Conservation (phyloP, 768 basidiomycete genomes). For the Daedalea quercina region DNA sequence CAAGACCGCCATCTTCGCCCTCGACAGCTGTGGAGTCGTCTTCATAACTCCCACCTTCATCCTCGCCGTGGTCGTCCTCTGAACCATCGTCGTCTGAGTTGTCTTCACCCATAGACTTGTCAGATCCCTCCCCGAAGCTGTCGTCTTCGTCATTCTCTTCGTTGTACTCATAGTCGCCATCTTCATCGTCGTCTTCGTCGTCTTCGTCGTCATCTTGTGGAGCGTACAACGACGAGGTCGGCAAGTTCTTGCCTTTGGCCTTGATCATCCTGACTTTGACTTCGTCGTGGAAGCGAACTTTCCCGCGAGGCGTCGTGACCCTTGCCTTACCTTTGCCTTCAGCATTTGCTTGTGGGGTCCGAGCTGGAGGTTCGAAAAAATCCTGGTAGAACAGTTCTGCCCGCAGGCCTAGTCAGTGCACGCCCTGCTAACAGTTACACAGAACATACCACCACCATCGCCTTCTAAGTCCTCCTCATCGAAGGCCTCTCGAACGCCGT, state of each 20-base stretch:
- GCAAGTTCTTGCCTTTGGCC: conserved; percentile 58
- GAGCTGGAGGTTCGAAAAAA: conserved; percentile 68
- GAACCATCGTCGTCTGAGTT: conserved; percentile 23
- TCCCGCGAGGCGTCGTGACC: conserved; percentile 25
- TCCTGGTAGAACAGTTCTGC: conserved; percentile 66
- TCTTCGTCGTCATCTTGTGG: conserved; percentile 37
- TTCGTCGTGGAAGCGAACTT: conserved; percentile 75
- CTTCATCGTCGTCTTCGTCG: conserved; percentile 25
- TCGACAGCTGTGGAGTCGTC: conserved; percentile 1
- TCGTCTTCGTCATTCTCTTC: conserved; percentile 25
- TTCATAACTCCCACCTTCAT: conserved; percentile 6
- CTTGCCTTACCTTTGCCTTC: conserved; percentile 17
- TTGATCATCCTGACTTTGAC: conserved; percentile 81
- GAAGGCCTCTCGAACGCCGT: conserved; percentile 29
- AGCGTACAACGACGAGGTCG: conserved; percentile 37
- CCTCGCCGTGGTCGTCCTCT: conserved; percentile 18
- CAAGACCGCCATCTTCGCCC: conserved; percentile 22
- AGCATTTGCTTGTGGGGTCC: conserved; percentile 8
- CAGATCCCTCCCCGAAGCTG: conserved; percentile 19
- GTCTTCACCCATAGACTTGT: conserved; percentile 19
- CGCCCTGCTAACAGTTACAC: neutral
- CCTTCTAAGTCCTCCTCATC: conserved; percentile 42
- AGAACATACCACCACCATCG: conserved; percentile 32
- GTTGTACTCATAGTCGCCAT: conserved; percentile 14
- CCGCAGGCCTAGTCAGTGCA: neutral